Conservation (phyloP, 148 eudicot species). For the Cornus kousa region DNA sequence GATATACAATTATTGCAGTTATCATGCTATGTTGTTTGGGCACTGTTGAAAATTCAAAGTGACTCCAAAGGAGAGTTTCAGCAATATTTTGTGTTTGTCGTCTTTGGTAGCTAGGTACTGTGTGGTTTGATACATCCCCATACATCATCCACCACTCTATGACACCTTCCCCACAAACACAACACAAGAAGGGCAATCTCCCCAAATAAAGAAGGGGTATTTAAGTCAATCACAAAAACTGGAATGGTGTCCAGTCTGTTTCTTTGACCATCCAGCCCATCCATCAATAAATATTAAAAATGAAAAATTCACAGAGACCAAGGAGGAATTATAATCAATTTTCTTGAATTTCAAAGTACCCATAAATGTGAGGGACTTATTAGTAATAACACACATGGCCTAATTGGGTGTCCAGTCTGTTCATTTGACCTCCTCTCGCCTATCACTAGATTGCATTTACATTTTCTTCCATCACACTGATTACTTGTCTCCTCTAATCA, state of each 20-base stretch:
- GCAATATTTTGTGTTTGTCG: not conserved
- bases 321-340: slow-evolving; percentile 2
- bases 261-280: slow-evolving; percentile 19
- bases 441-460: slow-evolving; percentile 11
- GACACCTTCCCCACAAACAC: slow-evolving; percentile 12
- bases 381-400: not conserved
- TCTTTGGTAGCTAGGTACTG: not conserved
- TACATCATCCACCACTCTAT: not conserved
- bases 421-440: slow-evolving; percentile 24
- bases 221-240: slow-evolving; percentile 8
- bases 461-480: slow-evolving; percentile 13
- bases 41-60: not conserved
- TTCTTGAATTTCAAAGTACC: not conserved
- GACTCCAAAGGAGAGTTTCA: not conserved
- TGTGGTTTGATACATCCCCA: not conserved
- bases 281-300: not conserved
- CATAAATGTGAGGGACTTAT: slow-evolving; percentile 5
- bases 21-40: not conserved
- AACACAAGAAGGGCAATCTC: not conserved
- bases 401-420: slow-evolving; percentile 19
- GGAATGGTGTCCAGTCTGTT: slow-evolving; percentile 23
- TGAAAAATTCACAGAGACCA: slow-evolving; percentile 14
- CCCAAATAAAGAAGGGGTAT: slow-evolving; percentile 3
- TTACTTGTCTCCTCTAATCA: slow-evolving; percentile 22
- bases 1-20: not conserved